phyloP scores from a whole-genome alignment of 2,329 filamentous ascomycete species.

The Aspergillus phoenicis region DNA sequence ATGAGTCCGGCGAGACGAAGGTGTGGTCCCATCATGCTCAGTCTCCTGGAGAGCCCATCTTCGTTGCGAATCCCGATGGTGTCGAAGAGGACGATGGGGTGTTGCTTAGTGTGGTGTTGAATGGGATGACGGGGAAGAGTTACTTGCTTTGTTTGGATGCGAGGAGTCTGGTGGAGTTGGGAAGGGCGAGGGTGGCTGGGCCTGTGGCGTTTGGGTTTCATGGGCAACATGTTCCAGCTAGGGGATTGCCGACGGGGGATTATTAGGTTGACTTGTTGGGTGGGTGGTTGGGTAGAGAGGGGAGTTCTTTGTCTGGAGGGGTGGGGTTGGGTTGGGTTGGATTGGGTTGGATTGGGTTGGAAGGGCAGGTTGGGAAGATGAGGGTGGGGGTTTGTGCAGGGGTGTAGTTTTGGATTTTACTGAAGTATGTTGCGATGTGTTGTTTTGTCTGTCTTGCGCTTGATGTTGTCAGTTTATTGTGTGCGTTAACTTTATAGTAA shows the following conservation, averaged over 20 bases:
- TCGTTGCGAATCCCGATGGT: conserved; percentile 42
- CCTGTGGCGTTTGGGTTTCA: conserved; percentile 58
- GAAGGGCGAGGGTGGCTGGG: conserved; percentile 52
- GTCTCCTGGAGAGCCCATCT: conserved; percentile 58
- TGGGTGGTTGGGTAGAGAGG: no score
- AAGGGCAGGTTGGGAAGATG: no score
- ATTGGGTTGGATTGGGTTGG: no score
- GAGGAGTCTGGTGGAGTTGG: conserved; percentile 52
- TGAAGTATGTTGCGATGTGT: no score
- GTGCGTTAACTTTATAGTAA: no score
- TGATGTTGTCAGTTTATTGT: no score
- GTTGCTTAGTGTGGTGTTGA: conserved; percentile 55
- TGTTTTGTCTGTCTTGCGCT: no score
- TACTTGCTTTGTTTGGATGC: conserved; percentile 58
- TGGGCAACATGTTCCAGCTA: conserved; percentile 44
- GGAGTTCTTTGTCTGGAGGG: conserved; percentile 30
- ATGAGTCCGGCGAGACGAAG: conserved; percentile 41
- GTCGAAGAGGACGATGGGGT: conserved; percentile 56
- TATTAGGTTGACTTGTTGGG: conserved; percentile 17
- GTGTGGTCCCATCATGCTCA: conserved; percentile 54
- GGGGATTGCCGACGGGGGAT: conserved; percentile 31
- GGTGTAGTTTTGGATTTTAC: no score
- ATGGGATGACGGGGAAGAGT: conserved; percentile 53
- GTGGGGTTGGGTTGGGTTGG: conserved; percentile 34
- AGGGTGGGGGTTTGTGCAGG: no score